These are phyloP conservation scores for Polyplosphaeria fusca DNA, from an alignment of 495 filamentous ascomycete species.

Conservation along the genomic window DNA sequence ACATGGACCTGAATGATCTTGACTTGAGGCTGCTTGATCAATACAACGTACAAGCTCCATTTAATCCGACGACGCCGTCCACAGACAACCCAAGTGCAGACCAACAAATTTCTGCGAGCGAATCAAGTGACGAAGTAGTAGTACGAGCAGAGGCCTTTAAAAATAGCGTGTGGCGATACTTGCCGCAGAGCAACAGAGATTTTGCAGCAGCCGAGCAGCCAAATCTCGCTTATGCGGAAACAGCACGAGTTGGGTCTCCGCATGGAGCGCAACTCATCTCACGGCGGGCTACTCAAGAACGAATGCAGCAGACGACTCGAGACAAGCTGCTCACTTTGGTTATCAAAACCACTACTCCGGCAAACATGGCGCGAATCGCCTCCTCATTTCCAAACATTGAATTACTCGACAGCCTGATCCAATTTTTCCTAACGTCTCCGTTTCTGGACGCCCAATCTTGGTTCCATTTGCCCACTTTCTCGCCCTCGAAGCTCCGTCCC, in stretches of 20 bases:
- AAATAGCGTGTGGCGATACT: conserved; percentile 55
- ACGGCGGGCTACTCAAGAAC: conserved; percentile 43
- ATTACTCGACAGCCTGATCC: conserved; percentile 58
- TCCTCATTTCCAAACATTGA: conserved; percentile 60
- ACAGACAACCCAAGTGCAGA: background rate
- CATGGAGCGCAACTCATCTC: conserved; percentile 32
- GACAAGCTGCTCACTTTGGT: background rate
- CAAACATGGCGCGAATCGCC: conserved; percentile 31
- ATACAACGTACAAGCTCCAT: conserved; percentile 51
- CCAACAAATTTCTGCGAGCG: conserved; percentile 8
- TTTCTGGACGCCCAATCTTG: conserved; percentile 50
- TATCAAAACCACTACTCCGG: background rate
- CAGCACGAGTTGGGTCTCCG: conserved; percentile 34
- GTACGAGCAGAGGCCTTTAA: conserved; percentile 44
- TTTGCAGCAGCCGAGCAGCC: conserved; percentile 52
- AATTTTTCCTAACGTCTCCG: conserved; percentile 57
- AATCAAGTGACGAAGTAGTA: conserved; percentile 20
- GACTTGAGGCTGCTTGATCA: conserved; percentile 58
- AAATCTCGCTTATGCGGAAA: conserved; percentile 50
- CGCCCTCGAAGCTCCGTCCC: conserved; percentile 44
- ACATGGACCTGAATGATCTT: conserved; percentile 58
- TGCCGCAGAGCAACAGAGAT: conserved; percentile 48
- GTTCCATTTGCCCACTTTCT: conserved; percentile 58
- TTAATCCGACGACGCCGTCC: conserved; percentile 31
- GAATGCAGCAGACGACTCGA: conserved; percentile 45